Evolutionary conservation across 192 early-diverging fungal species (phyloP).

Genomic region (Helicostylum pulchrum): DNA sequence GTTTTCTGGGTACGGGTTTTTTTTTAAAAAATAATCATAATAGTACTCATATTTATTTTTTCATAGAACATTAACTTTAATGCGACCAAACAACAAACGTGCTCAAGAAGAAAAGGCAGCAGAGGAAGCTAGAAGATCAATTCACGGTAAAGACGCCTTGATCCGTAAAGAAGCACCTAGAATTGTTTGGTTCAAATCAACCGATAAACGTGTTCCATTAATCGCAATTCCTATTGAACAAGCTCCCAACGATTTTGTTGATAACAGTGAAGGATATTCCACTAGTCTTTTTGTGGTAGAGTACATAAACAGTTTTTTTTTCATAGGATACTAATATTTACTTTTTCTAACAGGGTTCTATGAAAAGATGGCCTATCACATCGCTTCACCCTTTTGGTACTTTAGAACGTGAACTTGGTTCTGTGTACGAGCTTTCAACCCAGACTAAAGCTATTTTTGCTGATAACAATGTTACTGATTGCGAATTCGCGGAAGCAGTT

Average conservation of each 20-base stretch:
- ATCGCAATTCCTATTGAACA: constrained; percentile 74
- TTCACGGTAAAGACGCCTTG: constrained; percentile 36
- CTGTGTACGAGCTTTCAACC: constrained; percentile 69
- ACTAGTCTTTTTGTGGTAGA: constrained; percentile 57
- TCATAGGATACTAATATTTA: background rate
- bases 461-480: constrained; percentile 74
- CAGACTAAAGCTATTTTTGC: constrained; percentile 82
- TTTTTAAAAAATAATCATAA: too few species aligned
- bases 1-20: constrained; percentile 53
- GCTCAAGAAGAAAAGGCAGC: constrained; percentile 38
- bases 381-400: constrained; percentile 73
- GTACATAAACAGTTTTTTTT: too few species aligned
- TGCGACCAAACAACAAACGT: constrained; percentile 41
- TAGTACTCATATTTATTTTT: too few species aligned
- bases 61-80: constrained; percentile 33
- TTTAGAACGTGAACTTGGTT: constrained; percentile 68
- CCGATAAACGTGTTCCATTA: constrained; percentile 74
- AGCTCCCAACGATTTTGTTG: constrained; percentile 66
- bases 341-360: constrained; percentile 40
- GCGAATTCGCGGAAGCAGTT: constrained; percentile 71
- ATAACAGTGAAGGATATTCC: constrained; percentile 52
- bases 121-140: constrained; percentile 28
- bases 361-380: constrained; percentile 69
- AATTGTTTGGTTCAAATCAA: constrained; percentile 82
- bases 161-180: constrained; percentile 47